Evolutionary conservation across 176 grass and related monocot species (phyloP), one percentile per base, ranked within the genome.

Genomic region (Triticum monococcum): DNA sequence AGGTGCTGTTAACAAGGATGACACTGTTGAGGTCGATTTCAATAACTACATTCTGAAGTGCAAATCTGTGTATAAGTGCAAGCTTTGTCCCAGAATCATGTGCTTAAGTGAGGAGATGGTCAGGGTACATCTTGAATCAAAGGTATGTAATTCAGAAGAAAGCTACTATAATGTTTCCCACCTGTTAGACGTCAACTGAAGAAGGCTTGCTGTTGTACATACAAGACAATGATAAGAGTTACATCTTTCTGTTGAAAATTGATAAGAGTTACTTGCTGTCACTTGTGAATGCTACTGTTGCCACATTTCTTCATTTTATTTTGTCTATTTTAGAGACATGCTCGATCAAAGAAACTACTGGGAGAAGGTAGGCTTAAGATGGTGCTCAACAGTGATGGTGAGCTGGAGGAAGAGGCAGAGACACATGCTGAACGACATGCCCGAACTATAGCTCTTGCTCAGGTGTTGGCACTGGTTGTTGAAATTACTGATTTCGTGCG

Each of bases 341-440:
- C 90, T 56, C 92, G 92, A 50, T 98, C 93, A 17, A 92, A 96
- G 88, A 98, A 98, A 65, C 89, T 94, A 7, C 76, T 92, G 76
- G 85, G 71, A 81, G 90, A 89, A 88, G 96, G 96, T 52, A 98
- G 88, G 88, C 91, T 98, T 66, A 98, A 94, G 67, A 14, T 98
- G 81, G 92, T 88, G 88, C 93, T 96, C 64, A 96, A 96, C 61
- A 98, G 92, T 80, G 92, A 98, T 78, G 96, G 92, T 76, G 93
- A 98, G 71, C 81, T 98, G 48, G 90, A 96, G 87, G 96, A 98
- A 81, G 96, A 98, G 17, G 77, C 87, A 79, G 93, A 98, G 90
- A 98, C 96, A 84, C 93, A 96, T 80, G 88, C 93, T 12, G 93
- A 98, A 89, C 85, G 96, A 52, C 86, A 98, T 89, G 96, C 92